A percentile compares a stretch with the other conserved stretches of the same genome.
Conservation (phyloP, 2,329 filamentous ascomycete genomes). For the Nannizziopsis arthrosporioides region DNA sequence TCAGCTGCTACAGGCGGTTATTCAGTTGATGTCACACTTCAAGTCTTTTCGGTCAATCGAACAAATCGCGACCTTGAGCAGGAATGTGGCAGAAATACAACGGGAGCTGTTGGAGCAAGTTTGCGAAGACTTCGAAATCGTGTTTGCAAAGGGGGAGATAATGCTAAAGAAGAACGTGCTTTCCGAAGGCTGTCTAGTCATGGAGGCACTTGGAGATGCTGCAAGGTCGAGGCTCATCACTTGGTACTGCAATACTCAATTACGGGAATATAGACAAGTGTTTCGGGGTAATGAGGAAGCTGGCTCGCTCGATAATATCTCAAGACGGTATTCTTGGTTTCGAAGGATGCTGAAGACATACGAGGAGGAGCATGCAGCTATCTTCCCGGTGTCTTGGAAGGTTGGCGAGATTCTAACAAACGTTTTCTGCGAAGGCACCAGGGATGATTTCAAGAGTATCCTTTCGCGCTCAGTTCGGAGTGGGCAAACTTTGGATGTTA, state of each 20-base stretch:
- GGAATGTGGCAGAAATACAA: constrained; percentile 87
- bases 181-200: constrained; percentile 78
- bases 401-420: constrained; percentile 84
- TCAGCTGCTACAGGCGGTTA: constrained; percentile 81
- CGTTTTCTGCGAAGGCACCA: constrained; percentile 86
- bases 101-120: constrained; percentile 88
- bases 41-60: constrained; percentile 96
- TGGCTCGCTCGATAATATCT: constrained; percentile 91
- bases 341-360: constrained; percentile 90
- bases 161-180: constrained; percentile 56
- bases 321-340: constrained; percentile 90
- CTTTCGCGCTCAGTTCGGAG: constrained; percentile 76
- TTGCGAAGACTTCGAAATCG: constrained; percentile 97
- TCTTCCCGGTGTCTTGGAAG: constrained; percentile 81
- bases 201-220: constrained; percentile 85
- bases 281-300: constrained; percentile 96
- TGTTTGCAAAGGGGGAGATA: constrained; percentile 82
- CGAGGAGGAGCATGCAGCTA: constrained; percentile 77
- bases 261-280: constrained; percentile 89
- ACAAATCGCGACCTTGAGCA: constrained; percentile 86
- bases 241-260: constrained; percentile 96
- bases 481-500: constrained; percentile 75
- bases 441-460: constrained; percentile 90
- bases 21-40: constrained; percentile 97
- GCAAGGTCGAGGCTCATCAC: constrained; percentile 72